These are phyloP conservation scores for Candida ponderosae DNA, from an alignment of 805 yeast genomes.

Conservation along the genomic window DNA sequence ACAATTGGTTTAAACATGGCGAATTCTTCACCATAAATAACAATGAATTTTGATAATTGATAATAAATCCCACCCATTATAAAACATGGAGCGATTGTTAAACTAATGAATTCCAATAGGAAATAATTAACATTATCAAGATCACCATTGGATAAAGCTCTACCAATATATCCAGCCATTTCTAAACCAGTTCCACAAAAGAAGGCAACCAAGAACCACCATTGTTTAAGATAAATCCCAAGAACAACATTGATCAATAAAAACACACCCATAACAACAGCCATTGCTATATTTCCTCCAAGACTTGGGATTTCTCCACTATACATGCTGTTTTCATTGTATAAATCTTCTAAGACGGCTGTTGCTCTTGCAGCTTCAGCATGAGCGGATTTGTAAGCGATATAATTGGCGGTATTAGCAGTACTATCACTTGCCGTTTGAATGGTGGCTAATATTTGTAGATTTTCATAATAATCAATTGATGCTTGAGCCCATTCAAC, in stretches of 20 bases:
- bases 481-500: background rate
- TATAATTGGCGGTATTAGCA: background rate
- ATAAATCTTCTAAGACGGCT: slow-evolving; percentile 2
- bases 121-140: slow-evolving; percentile 33
- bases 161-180: slow-evolving; percentile 58
- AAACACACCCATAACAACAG: slow-evolving; percentile 45
- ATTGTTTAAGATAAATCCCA: slow-evolving; percentile 41
- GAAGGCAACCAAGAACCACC: slow-evolving; percentile 61
- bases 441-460: slow-evolving; percentile 9
- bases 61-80: slow-evolving; percentile 80
- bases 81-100: slow-evolving; percentile 78
- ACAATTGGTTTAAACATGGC: slow-evolving; percentile 48
- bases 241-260: slow-evolving; percentile 32
- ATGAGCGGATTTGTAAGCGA: background rate
- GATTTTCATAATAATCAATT: slow-evolving; percentile 4
- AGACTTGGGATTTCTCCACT: slow-evolving; percentile 40
- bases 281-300: slow-evolving; percentile 52
- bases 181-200: slow-evolving; percentile 51
- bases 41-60: slow-evolving; percentile 57
- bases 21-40: slow-evolving; percentile 48
- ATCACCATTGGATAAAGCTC: slow-evolving; percentile 39
- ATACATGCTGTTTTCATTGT: slow-evolving; percentile 16
- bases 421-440: slow-evolving; percentile 6
- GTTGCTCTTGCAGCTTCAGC: background rate
- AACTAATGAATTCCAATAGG: slow-evolving; percentile 55